Conservation (phyloP, 2,329 filamentous ascomycete genomes). For the Aspergillus persii region DNA sequence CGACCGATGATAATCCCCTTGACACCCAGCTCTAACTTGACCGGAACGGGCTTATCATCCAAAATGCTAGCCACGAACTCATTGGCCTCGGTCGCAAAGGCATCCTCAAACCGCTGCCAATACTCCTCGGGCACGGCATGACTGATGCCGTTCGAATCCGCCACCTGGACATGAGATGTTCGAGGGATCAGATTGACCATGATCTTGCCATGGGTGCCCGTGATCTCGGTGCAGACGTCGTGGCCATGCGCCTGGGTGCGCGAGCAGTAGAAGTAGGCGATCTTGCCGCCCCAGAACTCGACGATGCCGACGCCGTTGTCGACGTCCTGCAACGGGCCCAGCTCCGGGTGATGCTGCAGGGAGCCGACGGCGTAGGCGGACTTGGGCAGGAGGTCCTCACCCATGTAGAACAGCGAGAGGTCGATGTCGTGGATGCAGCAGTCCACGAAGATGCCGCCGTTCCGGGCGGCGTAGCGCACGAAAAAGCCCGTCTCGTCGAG, state of each 20-base stretch:
- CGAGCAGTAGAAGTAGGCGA: constrained; percentile 33
- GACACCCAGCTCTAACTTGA: constrained; percentile 34
- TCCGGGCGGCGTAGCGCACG: constrained; percentile 59
- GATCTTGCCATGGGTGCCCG: constrained; percentile 20
- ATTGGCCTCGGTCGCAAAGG: constrained; percentile 41
- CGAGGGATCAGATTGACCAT: constrained; percentile 21
- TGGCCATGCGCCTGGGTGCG: constrained; percentile 38
- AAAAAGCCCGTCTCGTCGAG: constrained; percentile 62
- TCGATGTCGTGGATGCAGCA: constrained; percentile 66
- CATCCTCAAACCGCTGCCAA: constrained; percentile 41
- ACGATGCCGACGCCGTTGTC: constrained; percentile 38
- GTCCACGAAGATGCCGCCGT: constrained; percentile 64
- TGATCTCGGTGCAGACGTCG: constrained; percentile 35
- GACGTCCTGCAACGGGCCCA: constrained; percentile 32
- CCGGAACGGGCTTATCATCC: constrained; percentile 36
- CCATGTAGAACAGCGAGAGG: constrained; percentile 41
- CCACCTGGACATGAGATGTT: constrained; percentile 33
- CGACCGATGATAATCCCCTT: constrained; percentile 39
- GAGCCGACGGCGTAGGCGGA: constrained; percentile 31
- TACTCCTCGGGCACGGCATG: constrained; percentile 39
- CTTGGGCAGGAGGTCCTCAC: constrained; percentile 26
- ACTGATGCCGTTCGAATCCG: constrained; percentile 32
- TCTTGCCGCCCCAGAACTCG: constrained; percentile 39
- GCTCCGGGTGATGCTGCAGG: constrained; percentile 26
- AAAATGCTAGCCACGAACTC: constrained; percentile 39